A percentile compares a stretch with the other conserved stretches of the same genome.
These are phyloP conservation scores for Pestalotiopsis sp. DNA, from an alignment of 2,329 filamentous ascomycete genomes.

Conservation along the genomic window DNA sequence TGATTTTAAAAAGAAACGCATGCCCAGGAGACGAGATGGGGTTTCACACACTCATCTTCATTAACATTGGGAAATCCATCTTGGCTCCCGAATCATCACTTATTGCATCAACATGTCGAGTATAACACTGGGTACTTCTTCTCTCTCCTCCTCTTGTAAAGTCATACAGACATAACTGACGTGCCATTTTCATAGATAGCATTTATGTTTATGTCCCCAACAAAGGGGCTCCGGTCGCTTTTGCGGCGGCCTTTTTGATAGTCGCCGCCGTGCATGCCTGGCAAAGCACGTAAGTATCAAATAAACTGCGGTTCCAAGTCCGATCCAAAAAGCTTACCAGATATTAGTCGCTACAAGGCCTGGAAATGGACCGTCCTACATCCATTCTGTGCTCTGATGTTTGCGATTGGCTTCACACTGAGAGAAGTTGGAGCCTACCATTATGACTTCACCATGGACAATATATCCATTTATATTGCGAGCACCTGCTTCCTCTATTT, in stretches of 20 bases:
- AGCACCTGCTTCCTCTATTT: slow-evolving; percentile 3
- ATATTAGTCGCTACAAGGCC: slow-evolving; percentile 51
- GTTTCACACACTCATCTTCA: neutral
- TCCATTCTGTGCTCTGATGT: slow-evolving; percentile 51
- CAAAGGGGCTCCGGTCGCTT: slow-evolving; percentile 56
- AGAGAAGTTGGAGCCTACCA: slow-evolving; percentile 55
- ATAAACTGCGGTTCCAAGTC: neutral
- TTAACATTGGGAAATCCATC: too few species aligned
- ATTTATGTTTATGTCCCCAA: slow-evolving; percentile 55
- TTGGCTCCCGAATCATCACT: neutral
- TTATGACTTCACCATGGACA: slow-evolving; percentile 38
- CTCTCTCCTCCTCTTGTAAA: too few species aligned
- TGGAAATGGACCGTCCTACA: slow-evolving; percentile 55
- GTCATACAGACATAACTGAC: neutral
- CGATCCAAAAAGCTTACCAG: neutral
- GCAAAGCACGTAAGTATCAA: slow-evolving; percentile 46
- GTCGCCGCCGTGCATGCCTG: slow-evolving; percentile 53
- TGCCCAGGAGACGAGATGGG: neutral
- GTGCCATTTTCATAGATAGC: slow-evolving; percentile 23
- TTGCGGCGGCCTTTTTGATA: slow-evolving; percentile 48
- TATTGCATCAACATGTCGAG: neutral
- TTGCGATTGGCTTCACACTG: slow-evolving; percentile 55
- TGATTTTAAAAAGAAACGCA: neutral
- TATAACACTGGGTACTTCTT: neutral
- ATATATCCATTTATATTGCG: slow-evolving; percentile 4